Evolutionary conservation across 2,329 filamentous ascomycete species (phyloP).

Genomic region (Ramichloridium luteum): DNA sequence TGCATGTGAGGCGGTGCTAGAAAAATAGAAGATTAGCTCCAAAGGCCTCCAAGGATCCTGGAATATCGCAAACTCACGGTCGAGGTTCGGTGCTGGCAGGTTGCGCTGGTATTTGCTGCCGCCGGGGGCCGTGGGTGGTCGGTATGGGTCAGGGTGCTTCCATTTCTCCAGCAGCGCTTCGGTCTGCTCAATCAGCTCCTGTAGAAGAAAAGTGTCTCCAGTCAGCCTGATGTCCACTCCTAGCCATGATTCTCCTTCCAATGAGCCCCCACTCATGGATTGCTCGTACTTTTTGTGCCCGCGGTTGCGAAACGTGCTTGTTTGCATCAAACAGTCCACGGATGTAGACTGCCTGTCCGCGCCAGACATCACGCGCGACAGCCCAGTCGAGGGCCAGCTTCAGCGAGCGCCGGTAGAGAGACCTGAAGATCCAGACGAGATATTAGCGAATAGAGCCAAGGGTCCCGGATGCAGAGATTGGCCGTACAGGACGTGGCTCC

Average conservation of each 20-base stretch:
- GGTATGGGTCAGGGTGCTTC: conserved; percentile 96
- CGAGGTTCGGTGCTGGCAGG: conserved; percentile 63
- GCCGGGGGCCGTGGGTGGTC: conserved; percentile 80
- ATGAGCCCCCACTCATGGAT: neutral
- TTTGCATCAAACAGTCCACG: conserved; percentile 92
- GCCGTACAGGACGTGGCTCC: conserved; percentile 22
- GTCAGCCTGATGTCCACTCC: no score
- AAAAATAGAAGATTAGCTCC: conserved; percentile 4
- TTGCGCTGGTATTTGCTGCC: conserved; percentile 97
- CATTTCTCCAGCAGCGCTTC: conserved; percentile 80
- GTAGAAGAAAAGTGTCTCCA: no score
- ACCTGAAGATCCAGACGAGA: no score
- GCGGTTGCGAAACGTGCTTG: conserved; percentile 67
- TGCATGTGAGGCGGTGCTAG: conserved; percentile 41
- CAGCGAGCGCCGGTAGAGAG: conserved; percentile 79
- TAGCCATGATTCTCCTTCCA: neutral
- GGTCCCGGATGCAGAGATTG: conserved; percentile 4
- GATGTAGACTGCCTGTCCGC: conserved; percentile 91
- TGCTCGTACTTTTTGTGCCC: conserved; percentile 64
- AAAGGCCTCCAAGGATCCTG: neutral
- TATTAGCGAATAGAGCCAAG: conserved; percentile 15
- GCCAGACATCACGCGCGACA: conserved; percentile 84
- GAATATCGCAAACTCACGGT: conserved; percentile 48
- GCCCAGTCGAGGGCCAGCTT: conserved; percentile 94
- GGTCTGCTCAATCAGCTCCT: conserved; percentile 79